Evolutionary conservation across 2,329 filamentous ascomycete species (phyloP).

Genomic region (Kalaharituber pfeilii): DNA sequence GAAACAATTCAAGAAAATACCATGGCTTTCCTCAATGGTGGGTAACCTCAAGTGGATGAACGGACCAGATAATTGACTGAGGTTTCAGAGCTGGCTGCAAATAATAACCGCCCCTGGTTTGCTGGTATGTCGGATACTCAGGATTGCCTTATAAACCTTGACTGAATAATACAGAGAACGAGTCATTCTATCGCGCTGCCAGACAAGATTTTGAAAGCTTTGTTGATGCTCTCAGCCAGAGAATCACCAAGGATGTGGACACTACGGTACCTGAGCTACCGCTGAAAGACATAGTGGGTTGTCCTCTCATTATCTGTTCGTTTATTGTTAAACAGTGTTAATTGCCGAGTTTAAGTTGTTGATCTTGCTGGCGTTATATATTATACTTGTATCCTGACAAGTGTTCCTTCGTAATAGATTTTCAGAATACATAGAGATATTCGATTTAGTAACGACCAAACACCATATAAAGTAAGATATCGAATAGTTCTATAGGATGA

Average conservation of each 20-base stretch:
- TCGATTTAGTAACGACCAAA: constrained; percentile 49
- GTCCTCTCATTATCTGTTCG: too few relatives aligned
- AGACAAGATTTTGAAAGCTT: constrained; percentile 70
- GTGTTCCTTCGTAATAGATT: constrained; percentile 6
- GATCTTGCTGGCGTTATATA: too few relatives aligned
- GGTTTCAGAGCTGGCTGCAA: constrained; percentile 36
- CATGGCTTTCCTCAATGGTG: constrained; percentile 35
- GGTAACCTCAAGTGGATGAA: not conserved
- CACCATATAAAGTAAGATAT: constrained; percentile 61
- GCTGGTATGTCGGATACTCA: constrained; percentile 31
- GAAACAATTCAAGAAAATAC: constrained; percentile 41
- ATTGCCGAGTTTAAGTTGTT: too few relatives aligned
- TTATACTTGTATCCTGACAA: too few relatives aligned
- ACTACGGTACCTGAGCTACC: constrained; percentile 74
- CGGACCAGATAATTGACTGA: too few relatives aligned
- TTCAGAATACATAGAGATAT: constrained; percentile 17
- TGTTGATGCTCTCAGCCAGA: constrained; percentile 52
- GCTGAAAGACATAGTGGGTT: constrained; percentile 43
- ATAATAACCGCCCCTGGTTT: constrained; percentile 43
- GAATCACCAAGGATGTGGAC: constrained; percentile 49
- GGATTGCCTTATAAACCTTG: not conserved
- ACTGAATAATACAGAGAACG: constrained; percentile 41
- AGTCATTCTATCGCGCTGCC: constrained; percentile 59
- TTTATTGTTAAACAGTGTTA: too few relatives aligned
- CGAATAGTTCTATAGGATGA: not conserved